Percentiles rank a stretch among this genome's conserved stretches.
These are phyloP conservation scores for Candida krabiensis DNA, from an alignment of 805 yeast species.

Conservation along the genomic window DNA sequence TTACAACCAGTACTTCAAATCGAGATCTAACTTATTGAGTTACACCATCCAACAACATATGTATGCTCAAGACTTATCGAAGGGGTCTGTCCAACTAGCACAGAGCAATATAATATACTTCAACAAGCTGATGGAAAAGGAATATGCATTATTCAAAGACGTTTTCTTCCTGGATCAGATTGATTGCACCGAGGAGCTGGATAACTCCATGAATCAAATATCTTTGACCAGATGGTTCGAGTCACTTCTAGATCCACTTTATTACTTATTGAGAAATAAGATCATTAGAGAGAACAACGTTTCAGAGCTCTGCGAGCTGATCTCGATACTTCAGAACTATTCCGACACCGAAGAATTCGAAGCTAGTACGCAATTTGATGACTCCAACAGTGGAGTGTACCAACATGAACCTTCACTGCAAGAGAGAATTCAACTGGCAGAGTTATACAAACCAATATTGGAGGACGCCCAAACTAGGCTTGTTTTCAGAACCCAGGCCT, in stretches of 20 bases:
- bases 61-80: slow-evolving; percentile 21
- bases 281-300: slow-evolving; percentile 73
- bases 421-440: slow-evolving; percentile 36
- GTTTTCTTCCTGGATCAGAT: slow-evolving; percentile 44
- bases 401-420: slow-evolving; percentile 18
- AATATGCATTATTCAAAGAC: slow-evolving; percentile 54
- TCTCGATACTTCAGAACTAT: slow-evolving; percentile 66
- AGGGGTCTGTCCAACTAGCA: slow-evolving; percentile 55
- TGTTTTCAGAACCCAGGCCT: slow-evolving; percentile 74
- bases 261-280: slow-evolving; percentile 64
- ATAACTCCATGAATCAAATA: slow-evolving; percentile 31
- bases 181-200: slow-evolving; percentile 15
- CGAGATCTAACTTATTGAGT: slow-evolving; percentile 51
- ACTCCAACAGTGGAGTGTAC: slow-evolving; percentile 16
- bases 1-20: slow-evolving; percentile 58
- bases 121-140: slow-evolving; percentile 60
- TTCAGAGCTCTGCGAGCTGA: slow-evolving; percentile 68
- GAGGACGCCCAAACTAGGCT: slow-evolving; percentile 79
- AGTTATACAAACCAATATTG: slow-evolving; percentile 66
- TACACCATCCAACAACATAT: slow-evolving; percentile 34
- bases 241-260: slow-evolving; percentile 71
- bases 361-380: slow-evolving; percentile 12
- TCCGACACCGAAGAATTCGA: slow-evolving; percentile 56
- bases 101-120: slow-evolving; percentile 63
- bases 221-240: slow-evolving; percentile 59